Evolutionary conservation across 768 basidiomycete species (phyloP), one percentile per base, ranked within the genome.

Genomic region (Termitomyces sp.): DNA sequence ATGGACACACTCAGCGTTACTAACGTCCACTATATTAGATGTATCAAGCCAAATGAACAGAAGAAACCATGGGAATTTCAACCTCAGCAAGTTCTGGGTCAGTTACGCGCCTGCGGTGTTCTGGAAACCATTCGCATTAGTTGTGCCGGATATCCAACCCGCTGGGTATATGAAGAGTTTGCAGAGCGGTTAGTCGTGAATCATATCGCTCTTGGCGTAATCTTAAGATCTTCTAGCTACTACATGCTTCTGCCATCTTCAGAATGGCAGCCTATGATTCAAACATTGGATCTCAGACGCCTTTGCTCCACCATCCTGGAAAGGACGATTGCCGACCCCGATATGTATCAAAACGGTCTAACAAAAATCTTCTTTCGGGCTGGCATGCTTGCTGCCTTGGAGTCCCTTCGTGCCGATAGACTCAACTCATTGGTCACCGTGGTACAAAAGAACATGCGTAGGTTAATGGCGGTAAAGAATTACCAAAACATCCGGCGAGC

Each of bases 341-440:
- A 98, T 78, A 98, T 96, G 77, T 97, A 94, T 71, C 97, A 99
- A 73, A 86, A 87, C 65, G 97, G 97, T 62, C 80, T 94, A 27
- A 98, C 92, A 25, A 99, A 99, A 74, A 98, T 99, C 62, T 99
- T 99, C 76, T 98, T 99, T 82, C 85, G 97, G 56, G 95, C 97
- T 12, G 97, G 97, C 59, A 98, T 98, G 94, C 87, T 99, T 52
- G 96, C 97, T 25, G 89, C 90, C 6, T 79, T 99, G 42, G 97
- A 99, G 73, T 84, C 91, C 15, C 78, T 95, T 52, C 90, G 97
- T 38, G 86, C 94, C 7, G 86, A 90, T 56, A 80, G 91, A 56
- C 81, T 98, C 50, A 95, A 96, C 66, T 77, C 86, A 20, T 83
- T 99, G 73, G 93, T 95, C 57, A 97, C 94, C 12, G 83, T 97